Evolutionary conservation across 192 early-diverging fungal species (phyloP).

Genomic region (Cetraspora pellucida): DNA sequence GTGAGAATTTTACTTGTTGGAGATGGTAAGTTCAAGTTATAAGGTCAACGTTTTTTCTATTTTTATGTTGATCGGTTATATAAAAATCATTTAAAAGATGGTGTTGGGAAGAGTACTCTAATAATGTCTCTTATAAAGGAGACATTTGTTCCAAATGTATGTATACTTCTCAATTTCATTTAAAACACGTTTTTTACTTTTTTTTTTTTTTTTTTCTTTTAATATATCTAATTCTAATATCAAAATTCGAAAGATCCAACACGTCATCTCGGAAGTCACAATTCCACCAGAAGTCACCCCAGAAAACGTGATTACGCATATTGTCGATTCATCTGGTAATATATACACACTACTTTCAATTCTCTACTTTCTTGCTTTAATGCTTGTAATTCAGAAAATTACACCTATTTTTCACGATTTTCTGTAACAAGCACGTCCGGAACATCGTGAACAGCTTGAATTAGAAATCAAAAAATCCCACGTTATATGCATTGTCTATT

Average conservation of each 20-base stretch:
- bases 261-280: constrained; percentile 99
- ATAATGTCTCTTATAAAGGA: constrained; percentile 98
- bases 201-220: constrained; percentile 9
- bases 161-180: constrained; percentile 28
- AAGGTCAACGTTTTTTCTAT: not conserved
- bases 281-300: constrained; percentile 98
- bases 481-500: constrained; percentile 98
- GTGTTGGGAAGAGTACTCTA: constrained; percentile 95
- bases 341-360: constrained; percentile 11
- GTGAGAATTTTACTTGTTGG: constrained; percentile 35
- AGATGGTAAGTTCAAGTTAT: constrained; percentile 4
- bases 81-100: constrained; percentile 51
- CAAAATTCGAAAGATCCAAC: constrained; percentile 74
- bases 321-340: constrained; percentile 93
- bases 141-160: constrained; percentile 89
- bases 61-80: not conserved
- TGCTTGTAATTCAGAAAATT: no score
- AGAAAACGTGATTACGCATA: constrained; percentile 95
- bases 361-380: not conserved
- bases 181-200: not conserved
- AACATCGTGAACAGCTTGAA: constrained; percentile 87
- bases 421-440: constrained; percentile 67
- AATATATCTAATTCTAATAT: not conserved
- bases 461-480: constrained; percentile 95
- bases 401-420: constrained; percentile 4